A percentile compares a stretch with the other conserved stretches of the same genome.
Conservation (phyloP, 257 asterid genomes). For the Solanum appendiculatum region DNA sequence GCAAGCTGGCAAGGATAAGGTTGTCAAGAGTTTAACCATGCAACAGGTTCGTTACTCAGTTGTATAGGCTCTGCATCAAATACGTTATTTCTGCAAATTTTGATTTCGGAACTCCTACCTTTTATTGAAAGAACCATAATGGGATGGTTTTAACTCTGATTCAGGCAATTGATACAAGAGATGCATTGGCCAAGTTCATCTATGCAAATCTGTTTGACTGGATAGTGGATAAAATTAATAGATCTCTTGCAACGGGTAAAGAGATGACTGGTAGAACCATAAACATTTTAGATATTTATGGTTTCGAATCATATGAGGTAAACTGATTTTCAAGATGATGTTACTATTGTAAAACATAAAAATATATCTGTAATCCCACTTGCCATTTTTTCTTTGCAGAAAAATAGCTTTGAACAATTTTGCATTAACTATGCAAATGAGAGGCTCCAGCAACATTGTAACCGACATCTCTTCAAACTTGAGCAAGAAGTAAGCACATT, state of each 20-base stretch:
- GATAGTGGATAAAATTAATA: slow-evolving; percentile 73
- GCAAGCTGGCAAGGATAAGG: slow-evolving; percentile 69
- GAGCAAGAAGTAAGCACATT: slow-evolving; percentile 23
- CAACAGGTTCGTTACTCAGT: slow-evolving; percentile 49
- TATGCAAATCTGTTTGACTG: slow-evolving; percentile 78
- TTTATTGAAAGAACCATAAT: background rate
- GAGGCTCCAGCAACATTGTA: slow-evolving; percentile 7
- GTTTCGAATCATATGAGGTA: slow-evolving; percentile 86
- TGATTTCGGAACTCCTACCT: background rate
- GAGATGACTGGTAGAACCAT: slow-evolving; percentile 44
- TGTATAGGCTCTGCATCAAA: background rate
- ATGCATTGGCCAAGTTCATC: slow-evolving; percentile 75
- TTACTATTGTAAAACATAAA: background rate
- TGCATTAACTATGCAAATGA: slow-evolving; percentile 6
- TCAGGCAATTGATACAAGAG: slow-evolving; percentile 75
- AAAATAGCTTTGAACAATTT: slow-evolving; percentile 25
- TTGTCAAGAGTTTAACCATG: slow-evolving; percentile 40
- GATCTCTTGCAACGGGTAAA: slow-evolving; percentile 50
- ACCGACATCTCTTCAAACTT: slow-evolving; percentile 6
- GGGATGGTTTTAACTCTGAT: background rate
- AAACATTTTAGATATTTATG: slow-evolving; percentile 77
- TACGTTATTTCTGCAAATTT: background rate
- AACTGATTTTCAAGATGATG: background rate
- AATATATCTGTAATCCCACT: slow-evolving; percentile 1
- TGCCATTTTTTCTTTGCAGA: slow-evolving; percentile 19